Conservation (phyloP, 345 rosid genomes). For the Salix udensis region DNA sequence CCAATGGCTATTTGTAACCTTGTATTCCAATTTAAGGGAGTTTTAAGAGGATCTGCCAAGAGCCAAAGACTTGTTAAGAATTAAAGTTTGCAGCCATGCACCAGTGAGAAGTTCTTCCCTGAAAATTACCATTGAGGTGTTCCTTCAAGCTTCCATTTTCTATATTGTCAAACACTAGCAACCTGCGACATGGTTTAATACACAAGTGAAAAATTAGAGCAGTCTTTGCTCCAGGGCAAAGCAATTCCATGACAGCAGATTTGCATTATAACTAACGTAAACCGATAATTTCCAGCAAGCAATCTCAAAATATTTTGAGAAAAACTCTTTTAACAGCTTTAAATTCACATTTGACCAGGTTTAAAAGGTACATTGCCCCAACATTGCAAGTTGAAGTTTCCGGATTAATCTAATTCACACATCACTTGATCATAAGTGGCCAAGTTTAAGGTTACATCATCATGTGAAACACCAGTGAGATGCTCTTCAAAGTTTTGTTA, state of each 20-base stretch:
- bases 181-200: conserved; percentile 39
- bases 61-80: conserved; percentile 4
- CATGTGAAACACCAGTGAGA: no score
- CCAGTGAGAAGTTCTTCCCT: neutral
- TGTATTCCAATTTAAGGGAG: conserved; percentile 86
- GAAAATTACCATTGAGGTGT: conserved; percentile 64
- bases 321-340: neutral
- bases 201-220: neutral
- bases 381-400: no score
- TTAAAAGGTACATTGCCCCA: no score
- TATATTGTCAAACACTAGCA: conserved; percentile 68
- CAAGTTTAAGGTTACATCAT: no score
- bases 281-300: neutral
- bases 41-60: conserved; percentile 81
- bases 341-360: neutral
- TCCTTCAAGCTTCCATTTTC: conserved; percentile 93
- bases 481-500: no score
- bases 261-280: neutral
- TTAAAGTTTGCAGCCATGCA: conserved; percentile 5
- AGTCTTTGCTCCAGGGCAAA: neutral
- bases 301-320: neutral
- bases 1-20: conserved; percentile 76
- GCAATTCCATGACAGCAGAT: neutral
- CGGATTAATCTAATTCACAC: neutral
- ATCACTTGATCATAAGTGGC: neutral